Conservation (phyloP, 2,329 filamentous ascomycete species). For the Paraconiothyrium sp. region DNA sequence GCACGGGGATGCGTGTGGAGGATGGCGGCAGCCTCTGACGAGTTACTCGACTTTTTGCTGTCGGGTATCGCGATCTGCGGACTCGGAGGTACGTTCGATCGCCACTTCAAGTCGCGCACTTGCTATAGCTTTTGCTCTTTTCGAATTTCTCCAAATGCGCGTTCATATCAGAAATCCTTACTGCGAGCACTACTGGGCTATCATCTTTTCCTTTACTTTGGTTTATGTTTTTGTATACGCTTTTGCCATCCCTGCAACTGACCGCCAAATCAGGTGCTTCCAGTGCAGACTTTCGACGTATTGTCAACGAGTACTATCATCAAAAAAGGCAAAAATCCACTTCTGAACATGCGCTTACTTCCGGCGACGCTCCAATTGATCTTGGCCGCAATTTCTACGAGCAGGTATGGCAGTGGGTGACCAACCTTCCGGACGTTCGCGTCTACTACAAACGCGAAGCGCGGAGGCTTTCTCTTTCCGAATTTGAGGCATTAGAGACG, state of each 20-base stretch:
- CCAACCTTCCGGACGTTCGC: constrained; percentile 64
- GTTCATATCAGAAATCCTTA: not conserved
- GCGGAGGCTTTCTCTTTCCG: constrained; percentile 36
- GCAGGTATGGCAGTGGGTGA: constrained; percentile 67
- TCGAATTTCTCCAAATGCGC: not conserved
- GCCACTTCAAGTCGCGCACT: constrained; percentile 3
- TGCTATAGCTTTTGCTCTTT: constrained; percentile 9
- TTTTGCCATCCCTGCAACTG: constrained; percentile 5
- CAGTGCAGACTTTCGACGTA: constrained; percentile 51
- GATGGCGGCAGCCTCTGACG: constrained; percentile 60
- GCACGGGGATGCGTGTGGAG: constrained; percentile 30
- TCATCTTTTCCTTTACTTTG: not conserved
- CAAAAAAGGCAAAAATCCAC: constrained; percentile 23
- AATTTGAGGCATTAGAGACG: constrained; percentile 44
- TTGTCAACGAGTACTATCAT: constrained; percentile 50
- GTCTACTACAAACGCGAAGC: constrained; percentile 57
- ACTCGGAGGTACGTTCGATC: constrained; percentile 61
- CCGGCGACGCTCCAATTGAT: constrained; percentile 18
- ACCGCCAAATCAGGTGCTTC: constrained; percentile 48
- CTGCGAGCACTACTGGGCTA: not conserved
- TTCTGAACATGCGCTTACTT: not conserved
- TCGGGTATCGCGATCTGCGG: constrained; percentile 68
- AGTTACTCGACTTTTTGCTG: constrained; percentile 66
- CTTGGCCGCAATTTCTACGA: constrained; percentile 63
- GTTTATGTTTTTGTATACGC: not conserved